A percentile compares a stretch with the other conserved stretches of the same genome.
Conservation (phyloP, 2,329 filamentous ascomycete species). For the Xylaria sp. region DNA sequence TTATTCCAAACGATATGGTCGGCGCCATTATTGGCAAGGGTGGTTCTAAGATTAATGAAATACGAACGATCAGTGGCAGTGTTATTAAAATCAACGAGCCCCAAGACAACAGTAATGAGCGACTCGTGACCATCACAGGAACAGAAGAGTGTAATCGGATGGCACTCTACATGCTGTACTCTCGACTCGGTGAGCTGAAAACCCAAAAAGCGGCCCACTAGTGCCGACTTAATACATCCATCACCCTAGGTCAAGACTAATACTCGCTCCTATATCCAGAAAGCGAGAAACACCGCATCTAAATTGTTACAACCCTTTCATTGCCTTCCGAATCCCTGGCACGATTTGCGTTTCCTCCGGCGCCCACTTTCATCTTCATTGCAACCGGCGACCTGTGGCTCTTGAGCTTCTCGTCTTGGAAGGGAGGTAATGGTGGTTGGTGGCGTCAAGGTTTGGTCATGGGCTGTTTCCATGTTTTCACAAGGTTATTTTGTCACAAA, state of each 20-base stretch:
- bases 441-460: constrained; percentile 45
- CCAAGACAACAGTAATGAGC: constrained; percentile 98
- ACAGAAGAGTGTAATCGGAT: constrained; percentile 99
- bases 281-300: constrained; percentile 49
- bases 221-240: constrained; percentile 26
- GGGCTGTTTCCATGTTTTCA: constrained; percentile 36
- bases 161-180: constrained; percentile 99
- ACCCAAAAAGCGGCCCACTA: constrained; percentile 35
- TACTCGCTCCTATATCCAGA: constrained; percentile 42
- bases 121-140: constrained; percentile 95
- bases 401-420: constrained; percentile 36
- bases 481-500: constrained; percentile 38
- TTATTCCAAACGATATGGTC: constrained; percentile 99
- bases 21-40: constrained; percentile 99
- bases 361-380: constrained; percentile 39
- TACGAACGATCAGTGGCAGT: constrained; percentile 93
- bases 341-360: constrained; percentile 29
- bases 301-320: constrained; percentile 38
- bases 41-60: constrained; percentile 99
- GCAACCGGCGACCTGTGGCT: constrained; percentile 32
- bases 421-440: constrained; percentile 42
- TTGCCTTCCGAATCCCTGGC: constrained; percentile 32
- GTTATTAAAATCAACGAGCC: constrained; percentile 99
- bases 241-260: constrained; percentile 42
- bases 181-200: constrained; percentile 80